Evolutionary conservation across 352 stramenopile genomes (phyloP).

Genomic region (Phytophthora nicotianae): DNA sequence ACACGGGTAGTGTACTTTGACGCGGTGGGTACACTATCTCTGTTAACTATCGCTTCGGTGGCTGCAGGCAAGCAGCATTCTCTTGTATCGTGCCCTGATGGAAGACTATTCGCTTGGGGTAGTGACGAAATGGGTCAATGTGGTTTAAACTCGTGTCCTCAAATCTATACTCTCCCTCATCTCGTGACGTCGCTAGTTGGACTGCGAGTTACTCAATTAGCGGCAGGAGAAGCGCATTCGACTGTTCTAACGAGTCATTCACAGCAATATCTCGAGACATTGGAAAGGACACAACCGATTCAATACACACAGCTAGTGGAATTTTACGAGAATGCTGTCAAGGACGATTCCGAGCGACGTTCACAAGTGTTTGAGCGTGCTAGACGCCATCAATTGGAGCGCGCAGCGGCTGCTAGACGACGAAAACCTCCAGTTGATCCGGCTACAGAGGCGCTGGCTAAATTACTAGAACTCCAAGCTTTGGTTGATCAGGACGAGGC

Average conservation of each 20-base stretch:
- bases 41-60: conserved; percentile 44
- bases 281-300: conserved; percentile 52
- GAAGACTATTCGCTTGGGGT: conserved; percentile 69
- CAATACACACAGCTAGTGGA: conserved; percentile 51
- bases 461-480: conserved; percentile 34
- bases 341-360: conserved; percentile 44
- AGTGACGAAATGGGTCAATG: conserved; percentile 80
- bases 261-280: conserved; percentile 44
- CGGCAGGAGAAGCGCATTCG: conserved; percentile 58
- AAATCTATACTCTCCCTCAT: conserved; percentile 80
- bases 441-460: conserved; percentile 23
- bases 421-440: conserved; percentile 48
- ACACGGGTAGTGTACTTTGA: conserved; percentile 65
- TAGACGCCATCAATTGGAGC: conserved; percentile 31
- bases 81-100: conserved; percentile 50
- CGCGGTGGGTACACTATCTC: conserved; percentile 4
- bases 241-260: conserved; percentile 49
- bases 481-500: conserved; percentile 33
- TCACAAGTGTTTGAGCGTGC: conserved; percentile 36
- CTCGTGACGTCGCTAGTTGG: conserved; percentile 66
- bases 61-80: conserved; percentile 64
- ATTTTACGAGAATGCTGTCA: conserved; percentile 43
- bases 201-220: conserved; percentile 56
- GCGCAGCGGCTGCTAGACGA: conserved; percentile 35
- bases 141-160: conserved; percentile 63